Evolutionary conservation across 352 stramenopile species (phyloP), one percentile per base, ranked within the genome.

Genomic region (Phytophthora hybrid): DNA sequence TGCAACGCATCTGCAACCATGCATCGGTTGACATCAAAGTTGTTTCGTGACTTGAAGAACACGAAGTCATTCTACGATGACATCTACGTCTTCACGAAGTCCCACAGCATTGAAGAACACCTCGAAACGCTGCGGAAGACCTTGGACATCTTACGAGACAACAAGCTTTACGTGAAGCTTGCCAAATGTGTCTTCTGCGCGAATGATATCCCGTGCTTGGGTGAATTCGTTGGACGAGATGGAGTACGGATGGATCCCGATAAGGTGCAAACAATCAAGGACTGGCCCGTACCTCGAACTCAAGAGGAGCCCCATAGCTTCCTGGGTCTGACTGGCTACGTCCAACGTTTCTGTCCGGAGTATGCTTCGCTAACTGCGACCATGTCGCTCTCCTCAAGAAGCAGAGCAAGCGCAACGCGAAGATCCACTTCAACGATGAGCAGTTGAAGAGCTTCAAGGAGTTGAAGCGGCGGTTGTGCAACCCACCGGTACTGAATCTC

Each of bases 11-110:
- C 46, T 11, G 47, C 31, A n/a, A 57, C 44, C 16, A 55, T 69
- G 37, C 52, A 63, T 57, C 53, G 51, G 23, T 26, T 70, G 44
- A 58, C 54, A 9, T 57, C 53, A 13, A 64, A 64, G 10, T 16
- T 71, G 1, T 71, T 64, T 31, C 46, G 44, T 5, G 31, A 11
- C 8, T 39, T 64, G 39, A 14, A 44, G 37, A 46, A 58, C 10
- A 63, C 54, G 54, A 63, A 58, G 41, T 58, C 55, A 1, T 64
- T 64, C 13, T 71, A 59, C 23, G 44, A 71, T 14, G 64, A 60
- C 46, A 68, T 61, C 7, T 68, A 68, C 34, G 59, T 60, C 61
- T 68, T 60, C 34, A 60, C 34, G 16, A 60, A 71, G 46, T 47
- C 54, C 1, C 32, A 11, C 11, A 32, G 54, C 1, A 41, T 71